Evolutionary conservation across 1,139 yeast species (phyloP).

Genomic region (Pichiaceae sp.): DNA sequence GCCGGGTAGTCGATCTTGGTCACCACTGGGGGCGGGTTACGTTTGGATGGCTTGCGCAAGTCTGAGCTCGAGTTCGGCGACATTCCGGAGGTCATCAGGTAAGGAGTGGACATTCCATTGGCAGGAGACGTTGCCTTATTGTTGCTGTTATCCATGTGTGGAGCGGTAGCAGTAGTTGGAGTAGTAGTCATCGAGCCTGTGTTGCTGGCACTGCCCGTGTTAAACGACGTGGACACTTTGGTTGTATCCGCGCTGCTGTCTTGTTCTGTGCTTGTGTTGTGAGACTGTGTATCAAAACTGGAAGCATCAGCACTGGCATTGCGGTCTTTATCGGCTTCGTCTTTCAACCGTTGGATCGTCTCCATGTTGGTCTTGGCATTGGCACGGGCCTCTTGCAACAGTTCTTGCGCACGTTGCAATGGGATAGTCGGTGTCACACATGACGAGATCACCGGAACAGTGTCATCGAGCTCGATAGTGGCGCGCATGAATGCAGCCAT

Average conservation of each 20-base stretch:
- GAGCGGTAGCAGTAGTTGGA: constrained; percentile 1
- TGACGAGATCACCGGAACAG: constrained; percentile 89
- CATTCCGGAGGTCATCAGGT: constrained; percentile 48
- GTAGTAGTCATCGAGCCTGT: constrained; percentile 1
- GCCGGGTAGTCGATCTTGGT: constrained; percentile 20
- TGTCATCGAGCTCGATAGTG: constrained; percentile 90
- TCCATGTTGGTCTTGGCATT: constrained; percentile 59
- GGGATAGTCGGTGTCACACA: constrained; percentile 93
- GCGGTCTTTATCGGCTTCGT: constrained; percentile 9
- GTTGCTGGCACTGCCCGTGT: not conserved
- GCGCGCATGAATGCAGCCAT: constrained; percentile 92
- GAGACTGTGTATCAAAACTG: not conserved
- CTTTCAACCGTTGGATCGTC: constrained; percentile 32
- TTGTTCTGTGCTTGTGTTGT: not conserved
- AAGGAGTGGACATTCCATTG: constrained; percentile 53
- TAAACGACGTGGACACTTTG: constrained; percentile 3
- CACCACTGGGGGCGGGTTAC: constrained; percentile 23
- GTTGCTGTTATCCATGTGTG: not conserved
- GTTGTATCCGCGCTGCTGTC: constrained; percentile 1
- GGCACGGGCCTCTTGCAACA: constrained; percentile 74
- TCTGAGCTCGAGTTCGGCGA: not conserved
- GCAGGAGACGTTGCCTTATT: constrained; percentile 5
- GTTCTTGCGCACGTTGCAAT: constrained; percentile 75
- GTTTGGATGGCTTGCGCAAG: not conserved
- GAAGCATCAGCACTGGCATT: not conserved